phyloP scores from a whole-genome alignment of 2,329 filamentous ascomycete genomes.

The Hymenoscyphus fructigenus region DNA sequence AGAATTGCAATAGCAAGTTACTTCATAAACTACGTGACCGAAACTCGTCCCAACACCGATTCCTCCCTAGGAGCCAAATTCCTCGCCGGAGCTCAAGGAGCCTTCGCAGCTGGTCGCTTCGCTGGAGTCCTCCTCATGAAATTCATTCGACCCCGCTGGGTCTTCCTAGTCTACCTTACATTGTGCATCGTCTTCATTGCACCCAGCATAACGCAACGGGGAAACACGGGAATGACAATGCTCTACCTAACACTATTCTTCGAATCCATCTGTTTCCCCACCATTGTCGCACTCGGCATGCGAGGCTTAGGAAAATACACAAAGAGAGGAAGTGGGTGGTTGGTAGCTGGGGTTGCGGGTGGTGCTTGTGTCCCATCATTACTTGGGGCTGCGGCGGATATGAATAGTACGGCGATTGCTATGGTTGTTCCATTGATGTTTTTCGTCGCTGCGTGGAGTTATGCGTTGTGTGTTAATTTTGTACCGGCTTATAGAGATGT shows the following conservation, averaged over 20 bases:
- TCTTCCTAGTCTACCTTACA: constrained; percentile 50
- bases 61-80: constrained; percentile 45
- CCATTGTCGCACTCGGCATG: constrained; percentile 76
- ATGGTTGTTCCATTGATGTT: constrained; percentile 49
- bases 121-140: constrained; percentile 50
- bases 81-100: constrained; percentile 54
- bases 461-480: constrained; percentile 43
- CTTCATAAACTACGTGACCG: constrained; percentile 72
- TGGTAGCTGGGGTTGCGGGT: constrained; percentile 69
- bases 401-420: constrained; percentile 17
- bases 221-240: constrained; percentile 50
- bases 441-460: constrained; percentile 47
- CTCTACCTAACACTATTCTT: constrained; percentile 52
- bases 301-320: constrained; percentile 73
- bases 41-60: constrained; percentile 55
- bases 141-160: constrained; percentile 49
- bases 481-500: constrained; percentile 27
- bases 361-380: constrained; percentile 74
- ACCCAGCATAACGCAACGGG: constrained; percentile 47
- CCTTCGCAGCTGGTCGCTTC: constrained; percentile 55
- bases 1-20: constrained; percentile 60
- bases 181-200: constrained; percentile 49
- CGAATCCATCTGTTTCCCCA: constrained; percentile 60
- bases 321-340: constrained; percentile 72
- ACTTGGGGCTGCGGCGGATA: constrained; percentile 64